Percentiles rank a stretch among this genome's conserved stretches.
These are phyloP conservation scores for Penicillium canariense DNA, from an alignment of 495 filamentous ascomycete genomes.

Conservation along the genomic window DNA sequence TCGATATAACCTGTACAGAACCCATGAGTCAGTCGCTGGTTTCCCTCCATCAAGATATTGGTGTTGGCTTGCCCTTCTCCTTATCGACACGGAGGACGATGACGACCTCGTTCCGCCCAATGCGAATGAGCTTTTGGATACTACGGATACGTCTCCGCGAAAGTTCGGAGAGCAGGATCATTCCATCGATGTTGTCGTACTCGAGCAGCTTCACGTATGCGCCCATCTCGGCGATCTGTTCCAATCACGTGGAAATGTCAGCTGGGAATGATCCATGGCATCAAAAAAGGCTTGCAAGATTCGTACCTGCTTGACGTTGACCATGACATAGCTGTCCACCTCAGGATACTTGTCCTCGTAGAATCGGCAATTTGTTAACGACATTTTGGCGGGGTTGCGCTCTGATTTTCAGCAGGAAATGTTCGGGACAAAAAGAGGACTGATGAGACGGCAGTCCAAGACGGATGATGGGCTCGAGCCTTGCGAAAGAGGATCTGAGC, in stretches of 20 bases:
- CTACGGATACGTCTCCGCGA: conserved; percentile 94
- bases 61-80: conserved; percentile 73
- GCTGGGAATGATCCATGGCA: background rate
- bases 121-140: conserved; percentile 98
- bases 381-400: conserved; percentile 69
- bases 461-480: conserved; percentile 8
- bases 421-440: conserved; percentile 14
- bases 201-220: conserved; percentile 99
- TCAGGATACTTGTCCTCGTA: conserved; percentile 99
- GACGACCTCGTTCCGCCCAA: conserved; percentile 96
- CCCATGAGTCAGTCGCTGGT: conserved; percentile 27
- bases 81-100: conserved; percentile 98
- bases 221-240: conserved; percentile 97
- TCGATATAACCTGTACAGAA: conserved; percentile 81
- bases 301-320: conserved; percentile 89
- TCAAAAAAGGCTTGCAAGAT: background rate
- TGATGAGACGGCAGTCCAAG: conserved; percentile 22
- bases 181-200: conserved; percentile 99
- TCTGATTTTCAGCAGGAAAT: conserved; percentile 29
- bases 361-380: conserved; percentile 96
- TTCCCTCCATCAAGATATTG: background rate
- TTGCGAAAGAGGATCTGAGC: conserved; percentile 7
- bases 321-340: conserved; percentile 99
- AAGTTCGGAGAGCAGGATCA: conserved; percentile 96
- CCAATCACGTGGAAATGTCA: conserved; percentile 9